Base-by-base conservation (phyloP, 164 flowering plant species). In the Santalum album region DNA sequence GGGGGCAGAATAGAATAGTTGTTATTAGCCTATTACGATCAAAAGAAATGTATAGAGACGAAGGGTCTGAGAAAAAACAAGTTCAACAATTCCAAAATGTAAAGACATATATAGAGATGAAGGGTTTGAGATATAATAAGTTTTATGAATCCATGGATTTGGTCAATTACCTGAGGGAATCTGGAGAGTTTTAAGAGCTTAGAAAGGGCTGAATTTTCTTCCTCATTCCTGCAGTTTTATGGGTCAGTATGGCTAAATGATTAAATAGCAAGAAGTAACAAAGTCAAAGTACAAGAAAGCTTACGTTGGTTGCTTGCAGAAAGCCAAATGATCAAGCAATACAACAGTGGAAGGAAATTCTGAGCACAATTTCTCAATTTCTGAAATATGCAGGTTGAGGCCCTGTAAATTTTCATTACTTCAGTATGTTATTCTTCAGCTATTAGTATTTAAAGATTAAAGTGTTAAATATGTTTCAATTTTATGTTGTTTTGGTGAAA, bases 241-340 rank as follows among this genome's bases (percentile, higher is more conserved):
- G 40, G 21, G 29, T 29, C 39, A 70, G 32, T 53, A 6, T 12
- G 42, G 32, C 14, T 14, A 16, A 34, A 42, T 47, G 14, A 34
- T 25, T 42, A 26, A 60, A 57, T 34, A 52, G 43, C 45, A 38
- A 17, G 7, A 29, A 12, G 12, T 6, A 51, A 49, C 34, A 27
- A 48, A 64, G 24, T 12, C 1, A 18, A 5, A 22, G 12, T 0
- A 34, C 16, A 58, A 48, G 42, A 17, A 25, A 56, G 35, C 79
- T 77, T 58, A 87, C 96, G 15, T 40, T 56, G 98, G 95, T 59
- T 88, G 88, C 65, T 81, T 87, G 86, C 96, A 88, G 74, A 91
- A 91, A 51, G 72, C 96, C 50, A 87, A 47, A 61, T 91, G 98
- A 76, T 91, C 96, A 46, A 88, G 82, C 64, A 91, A 50, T 12